These are phyloP conservation scores for Leishmania martiniquensis DNA, from an alignment of 208 protist species.

Conservation along the genomic window DNA sequence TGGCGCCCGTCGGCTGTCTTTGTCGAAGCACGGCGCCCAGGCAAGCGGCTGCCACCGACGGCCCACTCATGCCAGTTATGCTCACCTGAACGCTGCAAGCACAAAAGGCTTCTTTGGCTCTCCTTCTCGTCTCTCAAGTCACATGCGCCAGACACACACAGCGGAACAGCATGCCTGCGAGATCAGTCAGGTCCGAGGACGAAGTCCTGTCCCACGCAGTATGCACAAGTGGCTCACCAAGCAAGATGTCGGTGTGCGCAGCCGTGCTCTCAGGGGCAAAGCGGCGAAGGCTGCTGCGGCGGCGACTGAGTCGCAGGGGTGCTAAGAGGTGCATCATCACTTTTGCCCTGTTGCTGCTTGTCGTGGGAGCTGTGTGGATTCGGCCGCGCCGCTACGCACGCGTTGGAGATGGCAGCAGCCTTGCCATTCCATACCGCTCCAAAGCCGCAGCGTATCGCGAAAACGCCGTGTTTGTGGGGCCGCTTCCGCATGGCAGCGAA, in stretches of 20 bases:
- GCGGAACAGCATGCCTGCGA: not conserved
- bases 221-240: no score
- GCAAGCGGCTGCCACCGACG: not conserved
- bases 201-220: no score
- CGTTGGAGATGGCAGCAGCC: slow-evolving; percentile 11
- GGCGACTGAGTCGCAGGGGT: not conserved
- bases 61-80: not conserved
- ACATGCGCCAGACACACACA: not conserved
- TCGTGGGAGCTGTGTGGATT: not conserved
- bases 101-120: not conserved
- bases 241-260: no score
- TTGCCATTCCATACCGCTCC: slow-evolving; percentile 18
- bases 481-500: slow-evolving; percentile 2
- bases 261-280: no score
- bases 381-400: not conserved
- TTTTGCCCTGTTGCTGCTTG: not conserved
- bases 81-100: not conserved
- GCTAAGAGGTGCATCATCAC: not conserved
- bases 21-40: not conserved
- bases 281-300: no score
- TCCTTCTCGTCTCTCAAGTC: not conserved
- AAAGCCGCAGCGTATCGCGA: not conserved
- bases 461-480: slow-evolving; percentile 7
- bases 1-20: not conserved
- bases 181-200: no score